phyloP scores from a whole-genome alignment of 495 filamentous ascomycete species.

The Lasiosphaeris hirsuta region DNA sequence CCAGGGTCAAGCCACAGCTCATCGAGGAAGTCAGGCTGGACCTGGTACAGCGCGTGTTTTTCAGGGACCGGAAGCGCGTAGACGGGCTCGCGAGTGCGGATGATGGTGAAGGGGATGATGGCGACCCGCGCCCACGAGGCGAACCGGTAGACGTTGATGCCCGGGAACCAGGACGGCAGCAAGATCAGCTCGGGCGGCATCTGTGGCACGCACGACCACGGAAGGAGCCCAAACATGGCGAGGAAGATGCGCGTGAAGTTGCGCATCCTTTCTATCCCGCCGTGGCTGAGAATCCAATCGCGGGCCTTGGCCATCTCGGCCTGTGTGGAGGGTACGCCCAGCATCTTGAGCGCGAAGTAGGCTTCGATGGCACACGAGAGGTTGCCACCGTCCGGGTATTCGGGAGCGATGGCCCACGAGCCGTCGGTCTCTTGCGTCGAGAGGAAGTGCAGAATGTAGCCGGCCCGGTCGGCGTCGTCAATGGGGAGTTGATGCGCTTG shows the following conservation, averaged over 20 bases:
- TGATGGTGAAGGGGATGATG: conserved; percentile 35
- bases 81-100: conserved; percentile 36
- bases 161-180: conserved; percentile 25
- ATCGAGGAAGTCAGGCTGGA: conserved; percentile 30
- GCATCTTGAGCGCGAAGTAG: conserved; percentile 42
- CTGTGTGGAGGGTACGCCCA: conserved; percentile 22
- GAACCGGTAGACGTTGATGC: conserved; percentile 36
- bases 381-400: conserved; percentile 31
- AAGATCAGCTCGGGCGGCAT: conserved; percentile 42
- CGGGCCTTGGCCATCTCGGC: conserved; percentile 29
- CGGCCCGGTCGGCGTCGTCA: neutral
- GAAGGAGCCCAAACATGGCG: conserved; percentile 43
- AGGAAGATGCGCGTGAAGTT: conserved; percentile 25
- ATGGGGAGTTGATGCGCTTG: neutral
- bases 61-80: conserved; percentile 29
- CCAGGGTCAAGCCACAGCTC: conserved; percentile 37
- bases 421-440: conserved; percentile 26
- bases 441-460: conserved; percentile 1
- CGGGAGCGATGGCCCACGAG: conserved; percentile 39
- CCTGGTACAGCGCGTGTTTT: conserved; percentile 11
- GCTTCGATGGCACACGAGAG: conserved; percentile 38
- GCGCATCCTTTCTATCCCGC: conserved; percentile 39
- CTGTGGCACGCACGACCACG: conserved; percentile 40
- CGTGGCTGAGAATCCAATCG: conserved; percentile 27
- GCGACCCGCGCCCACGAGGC: conserved; percentile 40